Percentiles rank a stretch among this genome's conserved stretches.
phyloP scores from a whole-genome alignment of 2,329 filamentous ascomycete genomes.

The Hypomyces rosellus region DNA sequence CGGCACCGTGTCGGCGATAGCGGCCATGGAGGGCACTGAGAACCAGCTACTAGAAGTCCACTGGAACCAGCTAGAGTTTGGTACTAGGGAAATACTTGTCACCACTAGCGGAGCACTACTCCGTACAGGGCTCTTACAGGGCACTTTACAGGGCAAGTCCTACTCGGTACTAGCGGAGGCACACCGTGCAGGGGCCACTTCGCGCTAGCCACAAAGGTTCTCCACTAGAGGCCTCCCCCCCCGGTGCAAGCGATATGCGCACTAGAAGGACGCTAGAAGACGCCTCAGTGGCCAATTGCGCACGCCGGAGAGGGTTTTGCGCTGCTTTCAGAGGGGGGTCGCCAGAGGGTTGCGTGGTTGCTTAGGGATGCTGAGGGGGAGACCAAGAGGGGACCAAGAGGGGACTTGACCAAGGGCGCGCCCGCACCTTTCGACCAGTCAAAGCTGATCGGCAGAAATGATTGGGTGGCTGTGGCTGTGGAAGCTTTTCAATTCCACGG shows the following conservation, averaged over 20 bases:
- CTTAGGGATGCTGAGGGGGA: no score
- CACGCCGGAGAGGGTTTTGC: not conserved
- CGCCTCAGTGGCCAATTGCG: constrained; percentile 9
- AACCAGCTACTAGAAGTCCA: not conserved
- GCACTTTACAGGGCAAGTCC: no score
- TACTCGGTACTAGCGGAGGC: not conserved
- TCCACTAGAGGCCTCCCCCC: not conserved
- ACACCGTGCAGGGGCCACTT: not conserved
- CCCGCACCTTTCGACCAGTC: not conserved
- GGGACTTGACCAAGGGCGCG: constrained; percentile 1
- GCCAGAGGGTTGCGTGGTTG: no score
- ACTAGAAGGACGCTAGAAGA: constrained; percentile 16
- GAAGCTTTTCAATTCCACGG: constrained; percentile 4
- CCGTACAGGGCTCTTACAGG: constrained; percentile 1
- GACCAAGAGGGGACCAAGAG: not conserved
- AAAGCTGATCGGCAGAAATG: constrained; percentile 6
- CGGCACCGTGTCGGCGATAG: constrained; percentile 7
- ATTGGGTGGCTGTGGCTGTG: constrained; percentile 12
- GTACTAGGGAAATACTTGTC: no score
- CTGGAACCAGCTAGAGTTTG: not conserved
- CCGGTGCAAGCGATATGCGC: not conserved
- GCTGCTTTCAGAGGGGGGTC: not conserved
- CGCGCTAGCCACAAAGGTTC: not conserved
- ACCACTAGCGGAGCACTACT: constrained; percentile 8
- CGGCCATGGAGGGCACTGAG: not conserved